Conservation (phyloP, 176 grass and related monocot species). For the Typha latifolia region DNA sequence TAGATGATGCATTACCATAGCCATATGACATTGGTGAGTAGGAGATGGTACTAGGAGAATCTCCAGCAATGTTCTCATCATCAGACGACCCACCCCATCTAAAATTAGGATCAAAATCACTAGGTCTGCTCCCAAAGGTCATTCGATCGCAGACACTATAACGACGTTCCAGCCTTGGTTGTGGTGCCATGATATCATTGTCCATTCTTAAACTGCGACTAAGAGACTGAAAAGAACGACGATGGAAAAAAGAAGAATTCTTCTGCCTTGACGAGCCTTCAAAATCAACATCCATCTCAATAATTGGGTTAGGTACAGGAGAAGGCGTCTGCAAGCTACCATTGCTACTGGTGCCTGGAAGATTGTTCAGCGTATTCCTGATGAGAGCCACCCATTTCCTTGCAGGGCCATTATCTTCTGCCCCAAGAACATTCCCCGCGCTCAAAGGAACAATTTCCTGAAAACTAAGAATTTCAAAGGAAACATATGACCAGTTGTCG, state of each 20-base stretch:
- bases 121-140: conserved; percentile 64
- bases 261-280: conserved; percentile 56
- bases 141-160: conserved; percentile 82
- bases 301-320: conserved; percentile 57
- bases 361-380: conserved; percentile 74
- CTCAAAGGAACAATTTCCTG: conserved; percentile 98
- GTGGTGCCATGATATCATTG: conserved; percentile 53
- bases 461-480: conserved; percentile 39
- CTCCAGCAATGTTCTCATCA: conserved; percentile 66
- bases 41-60: conserved; percentile 70
- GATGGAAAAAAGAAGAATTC: conserved; percentile 57
- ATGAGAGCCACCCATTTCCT: conserved; percentile 91
- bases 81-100: conserved; percentile 72
- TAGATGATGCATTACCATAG: conserved; percentile 41
- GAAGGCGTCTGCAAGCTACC: conserved; percentile 82
- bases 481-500: not conserved
- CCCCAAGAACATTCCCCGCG: conserved; percentile 90
- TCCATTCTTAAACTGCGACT: conserved; percentile 86
- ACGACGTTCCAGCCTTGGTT: conserved; percentile 79
- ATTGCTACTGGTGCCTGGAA: conserved; percentile 54
- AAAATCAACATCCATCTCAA: conserved; percentile 85
- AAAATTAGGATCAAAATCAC: conserved; percentile 70
- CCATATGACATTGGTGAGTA: conserved; percentile 81
- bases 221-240: conserved; percentile 76
- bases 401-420: conserved; percentile 94